A percentile compares a stretch with the other conserved stretches of the same genome.
Conservation (phyloP, 352 stramenopile genomes). For the Phytophthora pluvialis region DNA sequence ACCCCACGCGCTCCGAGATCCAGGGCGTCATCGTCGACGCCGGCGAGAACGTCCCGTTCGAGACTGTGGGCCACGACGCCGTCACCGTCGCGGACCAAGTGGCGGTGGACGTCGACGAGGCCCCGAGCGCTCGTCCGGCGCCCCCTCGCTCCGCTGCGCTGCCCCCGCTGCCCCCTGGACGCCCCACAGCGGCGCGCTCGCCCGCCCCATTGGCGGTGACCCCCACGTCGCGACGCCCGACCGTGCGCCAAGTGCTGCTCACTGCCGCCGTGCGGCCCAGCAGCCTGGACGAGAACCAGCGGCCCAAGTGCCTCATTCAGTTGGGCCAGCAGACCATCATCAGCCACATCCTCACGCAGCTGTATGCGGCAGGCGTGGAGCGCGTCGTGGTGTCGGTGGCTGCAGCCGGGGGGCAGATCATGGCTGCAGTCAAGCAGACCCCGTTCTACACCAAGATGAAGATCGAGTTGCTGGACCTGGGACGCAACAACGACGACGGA, state of each 20-base stretch:
- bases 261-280: conserved; percentile 64
- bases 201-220: conserved; percentile 26
- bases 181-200: conserved; percentile 21
- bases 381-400: conserved; percentile 82
- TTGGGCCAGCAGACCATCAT: conserved; percentile 79
- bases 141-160: conserved; percentile 18
- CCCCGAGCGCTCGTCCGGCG: not conserved
- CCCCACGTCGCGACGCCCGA: conserved; percentile 23
- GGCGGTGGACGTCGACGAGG: conserved; percentile 20
- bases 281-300: conserved; percentile 57
- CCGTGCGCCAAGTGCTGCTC: conserved; percentile 65
- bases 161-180: conserved; percentile 29
- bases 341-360: conserved; percentile 78
- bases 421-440: conserved; percentile 66
- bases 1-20: conserved; percentile 70
- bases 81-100: conserved; percentile 20
- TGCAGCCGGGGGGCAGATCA: conserved; percentile 64
- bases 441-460: conserved; percentile 79
- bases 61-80: conserved; percentile 58
- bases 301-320: conserved; percentile 79
- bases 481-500: conserved; percentile 65
- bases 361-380: conserved; percentile 76
- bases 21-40: conserved; percentile 81
- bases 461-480: conserved; percentile 85
- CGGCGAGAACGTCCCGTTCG: conserved; percentile 76